A percentile compares a stretch with the other conserved stretches of the same genome.
These are phyloP conservation scores for Abrus pulchellus DNA, from an alignment of 306 rosid genomes.

Conservation along the genomic window DNA sequence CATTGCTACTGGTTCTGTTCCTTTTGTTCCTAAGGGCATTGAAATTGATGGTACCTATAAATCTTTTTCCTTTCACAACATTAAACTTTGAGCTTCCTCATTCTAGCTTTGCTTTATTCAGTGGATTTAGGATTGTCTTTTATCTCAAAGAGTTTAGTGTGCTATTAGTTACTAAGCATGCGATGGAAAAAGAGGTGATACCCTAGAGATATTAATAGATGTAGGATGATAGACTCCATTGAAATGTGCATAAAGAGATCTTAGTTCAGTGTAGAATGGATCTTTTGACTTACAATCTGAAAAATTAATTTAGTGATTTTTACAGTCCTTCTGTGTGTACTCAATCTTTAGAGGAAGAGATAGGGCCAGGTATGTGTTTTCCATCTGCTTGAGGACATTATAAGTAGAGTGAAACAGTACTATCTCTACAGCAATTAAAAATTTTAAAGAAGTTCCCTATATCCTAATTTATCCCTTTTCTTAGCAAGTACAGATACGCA, in stretches of 20 bases:
- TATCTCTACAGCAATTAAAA: constrained; percentile 2
- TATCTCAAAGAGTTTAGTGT: constrained; percentile 7
- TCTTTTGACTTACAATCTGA: constrained; percentile 26
- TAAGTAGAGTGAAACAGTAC: neutral
- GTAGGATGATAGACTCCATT: constrained; percentile 13
- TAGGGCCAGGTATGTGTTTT: neutral
- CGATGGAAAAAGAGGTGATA: neutral
- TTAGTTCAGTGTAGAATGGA: constrained; percentile 1
- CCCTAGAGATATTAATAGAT: neutral
- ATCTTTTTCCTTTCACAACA: constrained; percentile 40
- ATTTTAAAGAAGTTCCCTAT: constrained; percentile 2
- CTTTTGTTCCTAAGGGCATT: constrained; percentile 97
- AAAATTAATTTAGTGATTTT: constrained; percentile 17
- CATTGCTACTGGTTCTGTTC: constrained; percentile 98
- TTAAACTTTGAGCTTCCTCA: constrained; percentile 38
- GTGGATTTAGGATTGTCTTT: constrained; percentile 11
- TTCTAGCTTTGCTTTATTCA: constrained; percentile 37
- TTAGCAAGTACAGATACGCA: neutral
- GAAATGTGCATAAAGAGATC: neutral
- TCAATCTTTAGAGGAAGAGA: constrained; percentile 26
- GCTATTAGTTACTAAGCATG: constrained; percentile 7
- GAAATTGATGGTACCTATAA: constrained; percentile 85
- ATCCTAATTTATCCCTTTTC: neutral
- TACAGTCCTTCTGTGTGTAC: neutral
- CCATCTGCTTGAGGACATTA: neutral